These are phyloP conservation scores for Salisapilia sapeloensis DNA, from an alignment of 352 stramenopile species.

Conservation along the genomic window DNA sequence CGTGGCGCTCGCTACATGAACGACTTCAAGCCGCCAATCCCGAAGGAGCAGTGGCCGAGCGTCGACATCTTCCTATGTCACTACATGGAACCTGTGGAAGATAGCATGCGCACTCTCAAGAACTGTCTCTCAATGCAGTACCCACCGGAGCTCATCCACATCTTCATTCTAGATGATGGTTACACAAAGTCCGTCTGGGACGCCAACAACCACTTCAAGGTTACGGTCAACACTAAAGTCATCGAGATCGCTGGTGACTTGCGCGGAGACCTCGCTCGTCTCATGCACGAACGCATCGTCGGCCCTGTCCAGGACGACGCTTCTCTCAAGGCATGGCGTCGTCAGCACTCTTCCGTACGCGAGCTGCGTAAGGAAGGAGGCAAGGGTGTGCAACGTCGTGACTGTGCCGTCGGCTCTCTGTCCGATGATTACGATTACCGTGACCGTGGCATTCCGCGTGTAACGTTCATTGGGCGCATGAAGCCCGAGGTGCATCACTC, in stretches of 20 bases:
- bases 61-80: conserved; percentile 83
- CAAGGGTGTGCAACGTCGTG: conserved; percentile 66
- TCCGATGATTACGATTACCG: conserved; percentile 85
- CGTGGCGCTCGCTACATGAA: conserved; percentile 77
- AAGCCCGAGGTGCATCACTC: conserved; percentile 81
- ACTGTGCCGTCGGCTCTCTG: conserved; percentile 74
- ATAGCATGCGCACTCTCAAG: conserved; percentile 74
- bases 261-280: conserved; percentile 52
- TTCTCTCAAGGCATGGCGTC: conserved; percentile 67
- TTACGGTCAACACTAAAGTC: conserved; percentile 80
- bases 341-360: conserved; percentile 71
- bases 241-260: conserved; percentile 77
- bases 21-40: conserved; percentile 80
- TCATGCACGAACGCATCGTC: conserved; percentile 80
- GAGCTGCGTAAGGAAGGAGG: conserved; percentile 67
- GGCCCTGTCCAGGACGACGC: conserved; percentile 59
- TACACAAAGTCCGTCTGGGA: conserved; percentile 84
- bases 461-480: conserved; percentile 80
- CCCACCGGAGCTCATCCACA: conserved; percentile 69
- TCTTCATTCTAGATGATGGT: conserved; percentile 80
- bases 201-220: conserved; percentile 82
- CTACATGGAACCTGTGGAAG: conserved; percentile 79
- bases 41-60: conserved; percentile 78
- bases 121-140: conserved; percentile 80
- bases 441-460: conserved; percentile 68